phyloP scores from a whole-genome alignment of 148 eudicot species.

The Nepenthes mirabilis region DNA sequence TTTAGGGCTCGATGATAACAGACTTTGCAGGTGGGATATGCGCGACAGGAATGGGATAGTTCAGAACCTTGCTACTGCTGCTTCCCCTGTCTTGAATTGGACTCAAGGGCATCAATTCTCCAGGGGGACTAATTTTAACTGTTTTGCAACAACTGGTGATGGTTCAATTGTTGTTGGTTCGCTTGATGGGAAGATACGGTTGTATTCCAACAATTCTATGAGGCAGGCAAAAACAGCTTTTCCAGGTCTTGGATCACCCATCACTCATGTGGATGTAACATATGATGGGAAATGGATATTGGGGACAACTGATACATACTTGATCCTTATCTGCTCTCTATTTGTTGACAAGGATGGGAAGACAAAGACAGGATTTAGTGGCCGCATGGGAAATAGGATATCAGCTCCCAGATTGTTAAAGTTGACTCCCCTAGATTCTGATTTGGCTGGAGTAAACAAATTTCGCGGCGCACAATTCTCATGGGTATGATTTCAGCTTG shows the following conservation, averaged over 20 bases:
- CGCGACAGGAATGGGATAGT: constrained; percentile 78
- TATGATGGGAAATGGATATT: constrained; percentile 98
- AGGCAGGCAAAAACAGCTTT: constrained; percentile 98
- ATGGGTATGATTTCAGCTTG: too few relatives aligned
- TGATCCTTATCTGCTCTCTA: constrained; percentile 82
- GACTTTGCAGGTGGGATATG: constrained; percentile 97
- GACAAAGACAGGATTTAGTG: constrained; percentile 82
- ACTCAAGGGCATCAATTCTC: constrained; percentile 94
- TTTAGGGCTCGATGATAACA: constrained; percentile 85
- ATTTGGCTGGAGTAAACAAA: too few relatives aligned
- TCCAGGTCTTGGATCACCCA: constrained; percentile 89
- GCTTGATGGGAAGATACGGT: constrained; percentile 86
- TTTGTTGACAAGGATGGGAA: constrained; percentile 92
- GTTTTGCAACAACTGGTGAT: constrained; percentile 95
- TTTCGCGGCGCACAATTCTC: too few relatives aligned
- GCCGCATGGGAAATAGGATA: constrained; percentile 83
- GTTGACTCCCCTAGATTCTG: too few relatives aligned
- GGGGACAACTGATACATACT: constrained; percentile 89
- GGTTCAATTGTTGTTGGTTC: constrained; percentile 96
- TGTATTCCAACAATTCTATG: constrained; percentile 90
- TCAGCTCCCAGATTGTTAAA: constrained; percentile 46
- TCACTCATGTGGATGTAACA: constrained; percentile 91
- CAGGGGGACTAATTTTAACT: constrained; percentile 88
- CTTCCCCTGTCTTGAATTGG: constrained; percentile 82
- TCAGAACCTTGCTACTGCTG: constrained; percentile 34